A percentile compares a stretch with the other conserved stretches of the same genome.
Conservation (phyloP, 1,284 basidiomycete species). For the Cerrena zonata region DNA sequence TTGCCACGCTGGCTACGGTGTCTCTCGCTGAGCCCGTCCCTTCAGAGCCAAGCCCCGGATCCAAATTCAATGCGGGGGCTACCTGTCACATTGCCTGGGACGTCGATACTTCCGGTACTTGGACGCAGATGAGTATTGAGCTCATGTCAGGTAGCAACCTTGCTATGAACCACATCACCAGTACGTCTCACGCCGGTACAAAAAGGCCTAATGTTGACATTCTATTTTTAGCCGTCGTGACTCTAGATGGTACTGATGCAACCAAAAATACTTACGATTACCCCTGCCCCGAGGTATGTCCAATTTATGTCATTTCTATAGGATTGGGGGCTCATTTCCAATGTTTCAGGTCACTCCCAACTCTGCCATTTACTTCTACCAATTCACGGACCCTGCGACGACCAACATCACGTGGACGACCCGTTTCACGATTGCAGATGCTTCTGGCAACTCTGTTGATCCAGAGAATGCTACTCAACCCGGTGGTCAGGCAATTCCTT, state of each 20-base stretch:
- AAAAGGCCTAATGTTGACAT: not conserved
- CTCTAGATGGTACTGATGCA: constrained; percentile 53
- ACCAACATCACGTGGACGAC: constrained; percentile 64
- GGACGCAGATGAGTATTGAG: constrained; percentile 66
- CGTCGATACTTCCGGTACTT: constrained; percentile 47
- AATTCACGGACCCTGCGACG: constrained; percentile 48
- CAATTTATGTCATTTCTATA: not conserved
- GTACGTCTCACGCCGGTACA: constrained; percentile 36
- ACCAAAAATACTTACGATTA: constrained; percentile 42
- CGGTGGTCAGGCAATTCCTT: constrained; percentile 49
- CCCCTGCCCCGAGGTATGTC: constrained; percentile 60
- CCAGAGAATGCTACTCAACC: constrained; percentile 53
- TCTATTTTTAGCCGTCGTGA: constrained; percentile 48
- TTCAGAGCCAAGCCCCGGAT: constrained; percentile 40
- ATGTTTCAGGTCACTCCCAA: constrained; percentile 54
- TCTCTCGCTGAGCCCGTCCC: constrained; percentile 48
- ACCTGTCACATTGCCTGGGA: constrained; percentile 53
- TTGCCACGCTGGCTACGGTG: constrained; percentile 32
- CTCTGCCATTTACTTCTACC: constrained; percentile 76
- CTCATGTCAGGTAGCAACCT: constrained; percentile 77
- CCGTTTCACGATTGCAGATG: constrained; percentile 71
- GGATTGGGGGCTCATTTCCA: not conserved
- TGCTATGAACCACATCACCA: constrained; percentile 62
- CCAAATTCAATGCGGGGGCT: constrained; percentile 50
- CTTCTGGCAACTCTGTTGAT: constrained; percentile 42